These are phyloP conservation scores for Kickxella alabastrina DNA, from an alignment of 192 early-diverging fungal genomes.

Conservation along the genomic window DNA sequence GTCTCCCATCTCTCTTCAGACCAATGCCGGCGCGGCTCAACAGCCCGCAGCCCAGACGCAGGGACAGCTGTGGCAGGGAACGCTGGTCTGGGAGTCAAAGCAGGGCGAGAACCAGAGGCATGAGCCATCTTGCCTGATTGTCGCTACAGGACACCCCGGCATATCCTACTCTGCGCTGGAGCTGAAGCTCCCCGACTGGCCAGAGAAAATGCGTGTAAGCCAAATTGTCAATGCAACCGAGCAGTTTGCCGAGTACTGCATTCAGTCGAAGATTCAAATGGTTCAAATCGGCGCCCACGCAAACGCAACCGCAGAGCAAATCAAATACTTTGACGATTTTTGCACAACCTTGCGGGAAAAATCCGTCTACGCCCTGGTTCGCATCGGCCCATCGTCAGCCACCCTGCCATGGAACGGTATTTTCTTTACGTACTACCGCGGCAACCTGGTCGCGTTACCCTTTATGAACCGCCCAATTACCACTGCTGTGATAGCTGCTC, in stretches of 20 bases:
- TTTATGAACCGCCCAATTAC: constrained; percentile 28
- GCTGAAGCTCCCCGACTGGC: constrained; percentile 37
- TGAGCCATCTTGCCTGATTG: constrained; percentile 25
- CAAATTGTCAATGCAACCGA: constrained; percentile 11
- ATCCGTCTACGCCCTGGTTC: constrained; percentile 24
- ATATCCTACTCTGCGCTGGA: constrained; percentile 21
- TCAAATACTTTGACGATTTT: constrained; percentile 42
- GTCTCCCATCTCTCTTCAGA: no score
- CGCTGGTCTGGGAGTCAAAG: constrained; percentile 33
- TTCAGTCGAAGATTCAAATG: constrained; percentile 17
- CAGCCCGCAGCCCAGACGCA: not conserved
- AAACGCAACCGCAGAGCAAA: constrained; percentile 10
- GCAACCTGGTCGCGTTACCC: constrained; percentile 22
- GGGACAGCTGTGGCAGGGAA: constrained; percentile 27
- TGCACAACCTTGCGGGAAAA: constrained; percentile 31
- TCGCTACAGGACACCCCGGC: constrained; percentile 10
- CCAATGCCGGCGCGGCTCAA: no score
- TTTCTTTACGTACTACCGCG: constrained; percentile 21
- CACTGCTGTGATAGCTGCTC: constrained; percentile 1
- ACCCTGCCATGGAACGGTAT: constrained; percentile 17
- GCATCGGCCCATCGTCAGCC: constrained; percentile 2
- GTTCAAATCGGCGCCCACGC: constrained; percentile 22
- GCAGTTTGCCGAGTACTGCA: constrained; percentile 29
- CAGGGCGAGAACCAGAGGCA: constrained; percentile 15
- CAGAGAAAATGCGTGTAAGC: constrained; percentile 25